phyloP scores from a whole-genome alignment of 2,329 filamentous ascomycete genomes.

The Hyphodiscus sp. region DNA sequence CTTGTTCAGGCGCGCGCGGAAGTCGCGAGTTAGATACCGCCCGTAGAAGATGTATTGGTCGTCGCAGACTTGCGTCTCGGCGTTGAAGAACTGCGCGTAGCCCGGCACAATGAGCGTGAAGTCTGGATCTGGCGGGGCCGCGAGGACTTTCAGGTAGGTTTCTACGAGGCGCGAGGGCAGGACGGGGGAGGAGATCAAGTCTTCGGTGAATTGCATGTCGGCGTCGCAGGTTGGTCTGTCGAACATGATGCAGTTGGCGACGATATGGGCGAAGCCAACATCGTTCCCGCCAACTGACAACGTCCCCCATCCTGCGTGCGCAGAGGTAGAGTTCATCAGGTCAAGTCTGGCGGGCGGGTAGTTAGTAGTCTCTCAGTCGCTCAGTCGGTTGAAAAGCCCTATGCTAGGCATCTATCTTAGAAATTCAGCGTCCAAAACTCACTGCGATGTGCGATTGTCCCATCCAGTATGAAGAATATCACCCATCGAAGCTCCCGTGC shows the following conservation, averaged over 20 bases:
- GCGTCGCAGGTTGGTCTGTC: conserved; percentile 2
- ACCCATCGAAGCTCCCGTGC: conserved; percentile 8
- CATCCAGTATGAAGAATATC: conserved; percentile 5
- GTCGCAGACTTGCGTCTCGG: conserved; percentile 3
- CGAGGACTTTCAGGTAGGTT: conserved; percentile 1
- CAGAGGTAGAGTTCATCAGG: not conserved
- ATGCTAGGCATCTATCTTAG: no score
- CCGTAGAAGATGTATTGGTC: conserved; percentile 3
- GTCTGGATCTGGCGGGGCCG: not conserved
- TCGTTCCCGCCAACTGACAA: conserved; percentile 7
- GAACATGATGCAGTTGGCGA: conserved; percentile 6
- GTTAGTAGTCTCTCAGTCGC: no score
- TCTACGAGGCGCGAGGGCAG: not conserved
- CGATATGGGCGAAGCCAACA: conserved; percentile 7
- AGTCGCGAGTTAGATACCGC: conserved; percentile 3
- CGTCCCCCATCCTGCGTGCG: conserved; percentile 2
- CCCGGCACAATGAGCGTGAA: conserved; percentile 5
- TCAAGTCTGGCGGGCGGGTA: no score
- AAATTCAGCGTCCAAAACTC: no score
- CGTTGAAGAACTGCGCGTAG: conserved; percentile 10
- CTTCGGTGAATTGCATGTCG: conserved; percentile 2
- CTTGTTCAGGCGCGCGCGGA: conserved; percentile 3
- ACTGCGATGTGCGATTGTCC: conserved; percentile 9
- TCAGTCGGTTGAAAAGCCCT: no score
- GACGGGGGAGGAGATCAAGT: not conserved